Percentiles rank a stretch among this genome's conserved stretches.
phyloP scores from a whole-genome alignment of 495 filamentous ascomycete species.

The Cercophora newfieldiana region DNA sequence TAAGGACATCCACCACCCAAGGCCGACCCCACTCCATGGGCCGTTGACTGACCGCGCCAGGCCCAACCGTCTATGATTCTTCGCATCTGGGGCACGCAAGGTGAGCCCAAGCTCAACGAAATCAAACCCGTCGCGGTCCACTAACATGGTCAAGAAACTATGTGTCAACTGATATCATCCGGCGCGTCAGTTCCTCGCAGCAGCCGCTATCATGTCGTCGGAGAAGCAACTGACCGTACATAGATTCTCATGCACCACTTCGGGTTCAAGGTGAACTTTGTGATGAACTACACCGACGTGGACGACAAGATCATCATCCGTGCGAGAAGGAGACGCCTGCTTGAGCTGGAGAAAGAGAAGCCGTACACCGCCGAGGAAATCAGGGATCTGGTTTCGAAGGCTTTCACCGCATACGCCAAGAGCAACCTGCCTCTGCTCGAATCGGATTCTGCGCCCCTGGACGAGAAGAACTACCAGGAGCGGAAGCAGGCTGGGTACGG shows the following conservation, averaged over 20 bases:
- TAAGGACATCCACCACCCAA: not conserved
- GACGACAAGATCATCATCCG: conserved; percentile 95
- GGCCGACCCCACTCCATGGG: not conserved
- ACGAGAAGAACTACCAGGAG: conserved; percentile 54
- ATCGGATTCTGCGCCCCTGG: conserved; percentile 35
- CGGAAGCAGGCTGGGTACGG: conserved; percentile 63
- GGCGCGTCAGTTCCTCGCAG: conserved; percentile 57
- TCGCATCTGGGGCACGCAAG: conserved; percentile 75
- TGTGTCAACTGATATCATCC: conserved; percentile 89
- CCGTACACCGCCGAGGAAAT: conserved; percentile 42
- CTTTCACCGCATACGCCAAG: conserved; percentile 70
- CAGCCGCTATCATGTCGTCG: not conserved
- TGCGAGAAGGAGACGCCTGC: conserved; percentile 74
- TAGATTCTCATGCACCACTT: conserved; percentile 86
- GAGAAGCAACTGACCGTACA: not conserved
- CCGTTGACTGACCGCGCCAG: not conserved
- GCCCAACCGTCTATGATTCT: conserved; percentile 92
- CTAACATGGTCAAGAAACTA: conserved; percentile 73
- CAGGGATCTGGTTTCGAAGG: conserved; percentile 58
- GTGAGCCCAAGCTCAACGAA: not conserved
- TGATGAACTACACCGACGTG: conserved; percentile 93
- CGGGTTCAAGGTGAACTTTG: conserved; percentile 80
- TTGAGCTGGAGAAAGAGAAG: conserved; percentile 57
- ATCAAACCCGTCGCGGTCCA: not conserved
- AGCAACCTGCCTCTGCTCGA: conserved; percentile 72